Evolutionary conservation across 169 alveolate genomes (phyloP).

Genomic region (Eimeria sp.): DNA sequence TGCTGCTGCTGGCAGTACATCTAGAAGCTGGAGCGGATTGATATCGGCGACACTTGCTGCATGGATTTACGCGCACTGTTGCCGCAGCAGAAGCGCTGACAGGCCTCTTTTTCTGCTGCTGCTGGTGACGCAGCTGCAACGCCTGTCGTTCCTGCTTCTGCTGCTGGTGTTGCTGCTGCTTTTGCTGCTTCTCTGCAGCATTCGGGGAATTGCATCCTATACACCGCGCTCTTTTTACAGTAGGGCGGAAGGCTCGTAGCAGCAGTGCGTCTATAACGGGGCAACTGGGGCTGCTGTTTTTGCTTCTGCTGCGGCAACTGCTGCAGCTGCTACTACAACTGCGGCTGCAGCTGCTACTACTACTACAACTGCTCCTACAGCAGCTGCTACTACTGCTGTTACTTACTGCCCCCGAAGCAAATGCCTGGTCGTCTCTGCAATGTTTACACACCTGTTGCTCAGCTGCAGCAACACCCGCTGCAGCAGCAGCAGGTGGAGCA

Average conservation of each 20-base stretch:
- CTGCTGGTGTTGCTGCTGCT: conserved; percentile 20
- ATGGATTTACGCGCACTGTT: background rate
- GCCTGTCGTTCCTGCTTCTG: background rate
- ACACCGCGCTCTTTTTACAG: background rate
- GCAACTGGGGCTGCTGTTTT: background rate
- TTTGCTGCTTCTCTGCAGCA: background rate
- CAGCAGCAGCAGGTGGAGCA: conserved; percentile 7
- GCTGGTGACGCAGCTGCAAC: background rate
- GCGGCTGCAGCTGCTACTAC: background rate
- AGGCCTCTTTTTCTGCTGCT: background rate
- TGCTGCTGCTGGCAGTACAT: background rate
- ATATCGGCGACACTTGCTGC: background rate
- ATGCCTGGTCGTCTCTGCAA: background rate
- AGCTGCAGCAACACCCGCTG: background rate
- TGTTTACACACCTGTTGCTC: background rate
- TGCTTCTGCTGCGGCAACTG: background rate
- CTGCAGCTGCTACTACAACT: background rate
- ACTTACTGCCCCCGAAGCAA: background rate
- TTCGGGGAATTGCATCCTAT: background rate
- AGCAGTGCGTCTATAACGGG: background rate
- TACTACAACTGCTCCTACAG: background rate
- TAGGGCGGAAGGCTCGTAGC: background rate
- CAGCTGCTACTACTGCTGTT: background rate
- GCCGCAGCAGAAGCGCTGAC: background rate
- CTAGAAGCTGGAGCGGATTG: conserved; percentile 11